Base-by-base conservation (phyloP, 306 rosid species). In the Pachyrhizus erosus region DNA sequence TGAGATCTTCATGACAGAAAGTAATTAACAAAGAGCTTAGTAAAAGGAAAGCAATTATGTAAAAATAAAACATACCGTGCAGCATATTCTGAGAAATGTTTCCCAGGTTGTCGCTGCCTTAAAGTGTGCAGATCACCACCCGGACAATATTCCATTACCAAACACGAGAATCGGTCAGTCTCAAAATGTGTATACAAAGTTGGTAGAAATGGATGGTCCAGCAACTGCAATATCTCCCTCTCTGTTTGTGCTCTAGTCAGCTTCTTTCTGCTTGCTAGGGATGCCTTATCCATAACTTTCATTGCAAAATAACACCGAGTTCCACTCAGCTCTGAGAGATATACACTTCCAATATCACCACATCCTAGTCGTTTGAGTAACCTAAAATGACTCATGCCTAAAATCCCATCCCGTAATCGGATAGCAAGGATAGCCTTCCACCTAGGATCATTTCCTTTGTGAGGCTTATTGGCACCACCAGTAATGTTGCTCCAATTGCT, bases 231-330 rank as follows among this genome's bases (percentile, higher is more conserved):
- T 82, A 96, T 96, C 87, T 96, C 99, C 87, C 98, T 87, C 78
- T 96, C 99, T 10, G 99, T 96, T 87, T 96, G 99, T 74, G 98
- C 98, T 87, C 99, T 91, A 49, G 88, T 88, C 86, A 96, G 86
- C 92, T 96, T 96, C 92, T 96, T 96, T 89, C 99, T 88, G 85
- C 90, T 90, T 34, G 96, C 99, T 76, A 96, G 91, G 64, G 99
- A 96, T 73, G 98, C 96, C 87, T 96, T 96, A 86, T 96, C 99
- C 99, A 96, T 96, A 55, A 96, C 99, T 90, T 96, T 96, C 99
- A 96, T 93, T 9, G 99, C 99, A 55, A 96, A 96, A 77, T 86
- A 87, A 82, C 99, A 96, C 69, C 98, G 91, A 24, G 99, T 96
- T 77, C 92, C 98, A 82, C 98, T 96, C 81, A 96, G 88, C 86